Base-by-base conservation (phyloP, 2,329 filamentous ascomycete genomes). In the Xylariomycetidae sp. region DNA sequence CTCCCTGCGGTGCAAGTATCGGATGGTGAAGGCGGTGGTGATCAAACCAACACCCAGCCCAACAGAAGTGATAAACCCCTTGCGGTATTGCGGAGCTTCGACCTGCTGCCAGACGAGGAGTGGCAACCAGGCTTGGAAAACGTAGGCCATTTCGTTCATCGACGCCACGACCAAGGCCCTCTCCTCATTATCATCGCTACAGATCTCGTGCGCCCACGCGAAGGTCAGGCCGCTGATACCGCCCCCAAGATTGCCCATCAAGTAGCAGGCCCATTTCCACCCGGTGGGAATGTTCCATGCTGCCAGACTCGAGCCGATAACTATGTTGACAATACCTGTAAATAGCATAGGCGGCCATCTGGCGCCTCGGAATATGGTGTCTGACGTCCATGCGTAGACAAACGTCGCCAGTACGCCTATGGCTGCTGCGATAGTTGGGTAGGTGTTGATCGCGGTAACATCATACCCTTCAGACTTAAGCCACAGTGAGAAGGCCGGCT, bases 91-190 rank as follows among this genome's bases (percentile, higher is more conserved):
- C 1, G 80, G 79, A 1, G 70, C 74, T 36, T 82, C 76, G 0
- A 78, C 64, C 49, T 80, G 74, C 57, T 78, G 72, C 80, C 79
- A 84, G 8, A 82, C 68, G 7, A 82, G 51, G 19, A 82, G 64
- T 6, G 82, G 82, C 26, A 86, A 53, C 80, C 80, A 85, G 0
- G 80, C 77, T 49, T 85, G 79, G 27, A 86, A 57, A 2, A 83
- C 77, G 39, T 84, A 83, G 0, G 79, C 80, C 61, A 85, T 71
- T 50, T 81, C 72, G 39, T 85, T 85, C 77, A 85, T 85, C 12
- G 66, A 60, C 0, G 67, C 80, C 1, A 80, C 70, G 1, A 85
- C 77, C 4, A 86, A 61, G 0, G 81, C 79, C 8, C 80, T 63
- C 57, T 85, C 80, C 53, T 85, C 80, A 34, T 79, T 70, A 39